These are phyloP conservation scores for Echinosophora koreensis DNA, from an alignment of 306 rosid genomes.

Conservation along the genomic window DNA sequence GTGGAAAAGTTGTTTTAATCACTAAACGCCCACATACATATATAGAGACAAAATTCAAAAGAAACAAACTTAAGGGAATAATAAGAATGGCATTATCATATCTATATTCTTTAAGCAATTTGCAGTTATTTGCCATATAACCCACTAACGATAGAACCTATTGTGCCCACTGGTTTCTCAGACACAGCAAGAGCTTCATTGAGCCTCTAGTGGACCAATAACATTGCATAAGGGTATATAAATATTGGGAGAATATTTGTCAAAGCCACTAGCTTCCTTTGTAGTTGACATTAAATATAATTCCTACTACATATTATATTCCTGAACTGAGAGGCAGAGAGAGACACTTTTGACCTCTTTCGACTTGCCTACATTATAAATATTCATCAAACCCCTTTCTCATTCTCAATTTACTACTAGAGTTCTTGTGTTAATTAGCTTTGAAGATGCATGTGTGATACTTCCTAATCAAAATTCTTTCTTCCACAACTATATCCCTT, in stretches of 20 bases:
- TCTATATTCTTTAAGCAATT: conserved; percentile 58
- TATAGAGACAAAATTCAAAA: conserved; percentile 42
- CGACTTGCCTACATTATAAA: conserved; percentile 43
- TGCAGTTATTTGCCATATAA: conserved; percentile 43
- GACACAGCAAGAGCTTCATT: conserved; percentile 42
- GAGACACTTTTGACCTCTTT: conserved; percentile 44
- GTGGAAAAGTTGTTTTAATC: conserved; percentile 41
- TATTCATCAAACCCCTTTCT: conserved; percentile 15
- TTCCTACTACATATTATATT: conserved; percentile 26
- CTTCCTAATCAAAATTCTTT: not conserved
- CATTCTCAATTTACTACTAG: conserved; percentile 32
- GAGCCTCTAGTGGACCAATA: conserved; percentile 46
- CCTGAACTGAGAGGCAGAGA: conserved; percentile 38
- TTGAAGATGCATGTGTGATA: not conserved
- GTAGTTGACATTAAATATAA: conserved; percentile 49
- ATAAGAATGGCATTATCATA: conserved; percentile 48
- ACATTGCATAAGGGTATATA: conserved; percentile 44
- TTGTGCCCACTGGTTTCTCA: conserved; percentile 49
- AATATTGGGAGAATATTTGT: conserved; percentile 52
- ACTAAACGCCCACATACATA: not conserved
- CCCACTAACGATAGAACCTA: conserved; percentile 47
- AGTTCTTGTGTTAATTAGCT: conserved; percentile 15
- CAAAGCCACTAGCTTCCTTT: conserved; percentile 43
- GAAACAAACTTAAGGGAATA: conserved; percentile 46
- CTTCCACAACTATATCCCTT: not conserved